Evolutionary conservation across 108 stramenopile species (phyloP), one percentile per base, ranked within the genome.

Genomic region (Fragilaria crotonensis): DNA sequence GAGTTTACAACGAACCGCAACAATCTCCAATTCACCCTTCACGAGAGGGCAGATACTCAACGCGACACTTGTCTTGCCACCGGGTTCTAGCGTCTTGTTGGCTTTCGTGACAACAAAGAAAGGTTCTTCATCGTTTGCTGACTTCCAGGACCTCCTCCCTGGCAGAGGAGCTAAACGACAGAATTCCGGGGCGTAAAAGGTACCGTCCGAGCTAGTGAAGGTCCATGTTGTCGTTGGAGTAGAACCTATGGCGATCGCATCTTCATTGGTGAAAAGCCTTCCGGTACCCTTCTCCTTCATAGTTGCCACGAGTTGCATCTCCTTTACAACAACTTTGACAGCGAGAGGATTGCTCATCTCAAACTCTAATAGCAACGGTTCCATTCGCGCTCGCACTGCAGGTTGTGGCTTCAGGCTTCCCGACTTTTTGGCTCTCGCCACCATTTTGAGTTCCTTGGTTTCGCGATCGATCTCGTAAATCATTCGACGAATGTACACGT

Each of bases 51-150:
- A 79, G 25, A 88, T 75, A 1, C 85, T 67, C 0, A 78, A 50
- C 0, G 84, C 75, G 19, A 87, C 48, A 5, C 22, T 45, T 14
- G 44, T 59, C 25, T 64, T 57, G 2, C 60, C 72, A 28, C 69
- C 72, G 5, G 81, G 64, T 33, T 52, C 57, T 47, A 88, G 57
- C 47, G 74, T 64, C 20, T 78, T 14, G 19, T 45, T 44, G 33
- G 56, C 51, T 62, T 87, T 88, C 25, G 78, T 87, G 0, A 92
- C 85, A 1, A 89, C 83, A 80, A 92, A 92, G 41, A 67, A 84
- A 1, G 89, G 82, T 36, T 75, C 70, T 30, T 50, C 55, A 27
- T 50, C 51, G 5, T 59, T 49, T 19, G 73, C 71, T 7, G 80
- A 59, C 30, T 30, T 54, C 55, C 73, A 68, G 17, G 63, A 9